Evolutionary conservation across 352 stramenopile species (phyloP).

Genomic region (Pythium brachiatum): DNA sequence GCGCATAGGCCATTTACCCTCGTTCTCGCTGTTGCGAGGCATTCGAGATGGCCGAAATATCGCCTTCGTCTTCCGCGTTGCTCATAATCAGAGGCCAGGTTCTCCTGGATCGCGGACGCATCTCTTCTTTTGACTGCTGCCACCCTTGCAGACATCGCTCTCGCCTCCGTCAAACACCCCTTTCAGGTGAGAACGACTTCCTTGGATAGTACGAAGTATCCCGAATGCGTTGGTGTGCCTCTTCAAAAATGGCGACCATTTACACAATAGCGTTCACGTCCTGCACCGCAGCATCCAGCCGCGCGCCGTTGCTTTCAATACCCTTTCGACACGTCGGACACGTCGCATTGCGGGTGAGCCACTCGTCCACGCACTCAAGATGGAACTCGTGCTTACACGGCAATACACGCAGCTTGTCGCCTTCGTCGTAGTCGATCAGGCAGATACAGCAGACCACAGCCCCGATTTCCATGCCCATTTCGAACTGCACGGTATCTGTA

Average conservation of each 20-base stretch:
- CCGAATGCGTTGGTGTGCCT: neutral
- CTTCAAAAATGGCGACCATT: neutral
- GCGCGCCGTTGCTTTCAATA: neutral
- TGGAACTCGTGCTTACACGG: slow-evolving; percentile 26
- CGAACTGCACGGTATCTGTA: slow-evolving; percentile 11
- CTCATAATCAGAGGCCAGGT: no score
- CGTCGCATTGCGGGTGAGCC: slow-evolving; percentile 23
- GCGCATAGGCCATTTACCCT: no score
- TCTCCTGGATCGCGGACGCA: no score
- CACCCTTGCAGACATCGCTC: slow-evolving; percentile 1
- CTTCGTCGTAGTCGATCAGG: slow-evolving; percentile 24
- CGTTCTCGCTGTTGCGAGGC: no score
- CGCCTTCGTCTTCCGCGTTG: no score
- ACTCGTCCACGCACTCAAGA: slow-evolving; percentile 24
- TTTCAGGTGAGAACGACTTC: no score
- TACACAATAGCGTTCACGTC: slow-evolving; percentile 21
- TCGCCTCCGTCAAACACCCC: no score
- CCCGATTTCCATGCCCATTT: slow-evolving; percentile 8
- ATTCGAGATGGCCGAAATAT: no score
- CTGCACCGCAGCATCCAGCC: slow-evolving; percentile 2
- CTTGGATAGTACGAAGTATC: no score
- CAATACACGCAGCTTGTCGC: slow-evolving; percentile 18
- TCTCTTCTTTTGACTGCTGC: no score
- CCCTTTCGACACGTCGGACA: slow-evolving; percentile 24
- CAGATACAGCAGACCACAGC: slow-evolving; percentile 23